A percentile compares a stretch with the other conserved stretches of the same genome.
These are phyloP conservation scores for Acrocalymma vagum DNA, from an alignment of 2,329 filamentous ascomycete genomes.

Conservation along the genomic window DNA sequence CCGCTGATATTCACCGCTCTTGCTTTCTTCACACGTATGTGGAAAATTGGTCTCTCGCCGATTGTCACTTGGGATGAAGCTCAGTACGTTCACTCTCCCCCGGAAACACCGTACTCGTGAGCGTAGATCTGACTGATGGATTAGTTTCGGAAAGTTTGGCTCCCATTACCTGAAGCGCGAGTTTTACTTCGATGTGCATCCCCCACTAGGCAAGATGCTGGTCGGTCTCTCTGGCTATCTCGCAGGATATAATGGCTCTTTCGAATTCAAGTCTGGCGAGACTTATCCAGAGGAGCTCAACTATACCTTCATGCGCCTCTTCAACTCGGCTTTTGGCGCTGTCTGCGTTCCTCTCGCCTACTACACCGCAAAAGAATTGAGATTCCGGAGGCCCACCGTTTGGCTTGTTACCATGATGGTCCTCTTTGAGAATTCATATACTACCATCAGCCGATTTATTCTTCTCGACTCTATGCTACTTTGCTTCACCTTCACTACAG, in stretches of 20 bases:
- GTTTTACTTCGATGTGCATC: slow-evolving; percentile 98
- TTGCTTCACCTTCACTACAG: slow-evolving; percentile 97
- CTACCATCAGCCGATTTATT: slow-evolving; percentile 98
- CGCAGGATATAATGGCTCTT: slow-evolving; percentile 97
- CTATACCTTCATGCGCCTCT: slow-evolving; percentile 98
- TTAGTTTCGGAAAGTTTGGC: slow-evolving; percentile 93
- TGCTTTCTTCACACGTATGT: slow-evolving; percentile 73
- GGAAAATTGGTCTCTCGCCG: slow-evolving; percentile 72
- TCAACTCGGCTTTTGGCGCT: slow-evolving; percentile 95
- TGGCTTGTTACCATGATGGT: slow-evolving; percentile 98
- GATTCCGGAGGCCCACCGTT: slow-evolving; percentile 84
- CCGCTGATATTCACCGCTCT: slow-evolving; percentile 69
- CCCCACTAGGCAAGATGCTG: slow-evolving; percentile 97
- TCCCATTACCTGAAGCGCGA: slow-evolving; percentile 99
- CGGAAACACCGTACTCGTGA: slow-evolving; percentile 6
- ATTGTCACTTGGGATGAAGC: slow-evolving; percentile 82
- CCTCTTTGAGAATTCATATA: slow-evolving; percentile 98
- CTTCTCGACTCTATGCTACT: slow-evolving; percentile 98
- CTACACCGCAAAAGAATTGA: slow-evolving; percentile 90
- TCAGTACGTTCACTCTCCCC: no score
- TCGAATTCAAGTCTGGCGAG: slow-evolving; percentile 99
- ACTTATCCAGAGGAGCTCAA: slow-evolving; percentile 92
- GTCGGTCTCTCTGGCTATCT: slow-evolving; percentile 95
- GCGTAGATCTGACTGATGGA: slow-evolving; percentile 27
- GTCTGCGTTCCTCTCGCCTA: slow-evolving; percentile 93